These are phyloP conservation scores for Clitopilus passeckerianus DNA, from an alignment of 768 basidiomycete genomes.

Conservation along the genomic window DNA sequence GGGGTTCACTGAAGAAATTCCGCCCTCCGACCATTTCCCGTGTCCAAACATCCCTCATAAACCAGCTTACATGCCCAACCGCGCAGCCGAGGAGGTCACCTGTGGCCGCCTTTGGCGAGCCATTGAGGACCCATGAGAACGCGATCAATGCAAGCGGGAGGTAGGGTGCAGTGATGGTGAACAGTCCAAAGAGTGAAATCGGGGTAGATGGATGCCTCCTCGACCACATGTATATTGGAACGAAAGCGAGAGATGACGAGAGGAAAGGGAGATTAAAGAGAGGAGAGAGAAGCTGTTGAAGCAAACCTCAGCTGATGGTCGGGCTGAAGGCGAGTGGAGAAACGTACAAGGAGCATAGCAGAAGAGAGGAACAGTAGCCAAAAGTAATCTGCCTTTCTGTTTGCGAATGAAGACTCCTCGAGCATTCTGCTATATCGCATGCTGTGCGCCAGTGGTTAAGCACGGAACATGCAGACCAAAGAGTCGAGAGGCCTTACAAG, in stretches of 20 bases:
- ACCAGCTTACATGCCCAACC: constrained; percentile 85
- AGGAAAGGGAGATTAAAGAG: constrained; percentile 91
- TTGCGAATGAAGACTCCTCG: constrained; percentile 94
- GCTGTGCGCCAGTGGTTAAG: constrained; percentile 32
- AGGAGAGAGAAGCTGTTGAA: constrained; percentile 66
- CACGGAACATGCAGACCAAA: neutral
- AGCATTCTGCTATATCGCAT: constrained; percentile 97
- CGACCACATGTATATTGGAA: constrained; percentile 97
- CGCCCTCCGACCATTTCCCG: constrained; percentile 79
- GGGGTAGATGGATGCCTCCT: constrained; percentile 90
- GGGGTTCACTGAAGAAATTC: constrained; percentile 69
- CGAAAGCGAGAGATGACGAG: constrained; percentile 88
- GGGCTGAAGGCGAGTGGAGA: neutral
- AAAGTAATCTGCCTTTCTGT: constrained; percentile 89
- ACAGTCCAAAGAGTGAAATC: constrained; percentile 92
- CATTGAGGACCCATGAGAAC: constrained; percentile 80
- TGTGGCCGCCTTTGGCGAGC: constrained; percentile 79
- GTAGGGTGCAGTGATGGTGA: constrained; percentile 95
- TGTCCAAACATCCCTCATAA: constrained; percentile 83
- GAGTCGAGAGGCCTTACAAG: constrained; percentile 62
- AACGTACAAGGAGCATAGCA: constrained; percentile 76
- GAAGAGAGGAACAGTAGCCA: constrained; percentile 89
- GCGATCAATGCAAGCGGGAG: constrained; percentile 88
- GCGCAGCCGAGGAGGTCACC: constrained; percentile 82
- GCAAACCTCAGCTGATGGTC: constrained; percentile 2